Evolutionary conservation across 768 basidiomycete species (phyloP), one percentile per base, ranked within the genome.

Genomic region (Phylloporus rhodoxanthus): DNA sequence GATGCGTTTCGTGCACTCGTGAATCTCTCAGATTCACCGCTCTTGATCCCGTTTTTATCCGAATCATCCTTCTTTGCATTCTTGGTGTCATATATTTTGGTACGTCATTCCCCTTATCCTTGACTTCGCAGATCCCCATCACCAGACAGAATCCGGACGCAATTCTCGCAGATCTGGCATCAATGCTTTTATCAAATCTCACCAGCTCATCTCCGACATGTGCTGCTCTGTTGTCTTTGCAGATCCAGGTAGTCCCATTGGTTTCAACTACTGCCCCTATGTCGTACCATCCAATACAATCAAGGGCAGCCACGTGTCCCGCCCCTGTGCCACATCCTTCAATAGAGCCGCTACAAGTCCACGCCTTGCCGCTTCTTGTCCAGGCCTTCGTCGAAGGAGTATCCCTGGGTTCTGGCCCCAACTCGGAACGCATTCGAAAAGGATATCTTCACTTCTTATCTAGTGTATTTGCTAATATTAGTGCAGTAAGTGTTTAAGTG

Each of bases 181-280:
- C 91, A n/a, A 98, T 98, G 95, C 75, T 97, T 1, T 77, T 98
- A 9, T 95, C 93, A n/a, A 98, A 98, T 70, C 71, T 96, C 29
- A 88, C 91, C 8, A 78, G 87, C 5, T 83, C 88, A 38, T 75
- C 87, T 2, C 68, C 77, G 0, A 78, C 87, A 46, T 85, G 88
- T 56, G 71, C 77, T 9, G 65, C 75, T 8, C 66, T 98, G 8
- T 70, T 91, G 5, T 72, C 73, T 1, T 70, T 93, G 38, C 79
- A 79, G 51, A 76, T 96, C 41, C 70, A 81, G 2, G 71, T 93
- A 39, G 73, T 88, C 15, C 67, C 72, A 8, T 74, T 76, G 47
- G 52, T 70, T 7, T 47, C 62, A 20, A 41, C 53, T 21, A 67
- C 71, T 17, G 70, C 76, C n/a, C 71, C 76, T 13, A 75, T 77